Conservation (phyloP, 345 rosid genomes). For the Salix caprea region DNA sequence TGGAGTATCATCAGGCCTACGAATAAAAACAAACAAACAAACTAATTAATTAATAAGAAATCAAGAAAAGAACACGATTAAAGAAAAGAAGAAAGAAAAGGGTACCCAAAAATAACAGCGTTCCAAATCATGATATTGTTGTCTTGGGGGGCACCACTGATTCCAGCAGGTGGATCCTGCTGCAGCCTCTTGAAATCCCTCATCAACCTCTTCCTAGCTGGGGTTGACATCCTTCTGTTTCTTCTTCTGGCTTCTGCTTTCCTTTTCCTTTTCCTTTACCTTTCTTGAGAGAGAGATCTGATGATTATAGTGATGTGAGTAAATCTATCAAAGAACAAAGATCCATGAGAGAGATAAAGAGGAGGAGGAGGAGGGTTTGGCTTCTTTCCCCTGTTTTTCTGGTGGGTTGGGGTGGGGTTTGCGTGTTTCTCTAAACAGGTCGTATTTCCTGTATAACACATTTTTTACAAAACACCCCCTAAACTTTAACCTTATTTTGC, state of each 20-base stretch:
- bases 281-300: not conserved
- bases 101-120: conserved; percentile 35
- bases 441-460: not conserved
- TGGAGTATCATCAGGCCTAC: conserved; percentile 74
- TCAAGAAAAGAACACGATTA: not conserved
- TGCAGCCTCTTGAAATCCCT: conserved; percentile 38
- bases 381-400: not conserved
- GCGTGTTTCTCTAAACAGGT: not conserved
- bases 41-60: not conserved
- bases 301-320: not conserved
- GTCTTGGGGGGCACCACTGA: conserved; percentile 33
- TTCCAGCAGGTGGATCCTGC: conserved; percentile 39
- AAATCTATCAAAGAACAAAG: not conserved
- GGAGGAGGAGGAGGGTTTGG: not conserved
- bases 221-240: conserved; percentile 22
- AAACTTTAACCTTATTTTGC: not conserved
- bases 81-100: not conserved
- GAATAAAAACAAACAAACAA: conserved; percentile 13
- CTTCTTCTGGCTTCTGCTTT: not conserved
- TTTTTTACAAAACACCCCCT: not conserved
- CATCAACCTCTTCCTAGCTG: conserved; percentile 34
- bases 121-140: conserved; percentile 32
- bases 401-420: not conserved
- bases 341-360: not conserved
- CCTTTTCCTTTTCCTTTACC: not conserved